These are phyloP conservation scores for Bruguiera parviflora DNA, from an alignment of 345 rosid genomes.

Conservation along the genomic window DNA sequence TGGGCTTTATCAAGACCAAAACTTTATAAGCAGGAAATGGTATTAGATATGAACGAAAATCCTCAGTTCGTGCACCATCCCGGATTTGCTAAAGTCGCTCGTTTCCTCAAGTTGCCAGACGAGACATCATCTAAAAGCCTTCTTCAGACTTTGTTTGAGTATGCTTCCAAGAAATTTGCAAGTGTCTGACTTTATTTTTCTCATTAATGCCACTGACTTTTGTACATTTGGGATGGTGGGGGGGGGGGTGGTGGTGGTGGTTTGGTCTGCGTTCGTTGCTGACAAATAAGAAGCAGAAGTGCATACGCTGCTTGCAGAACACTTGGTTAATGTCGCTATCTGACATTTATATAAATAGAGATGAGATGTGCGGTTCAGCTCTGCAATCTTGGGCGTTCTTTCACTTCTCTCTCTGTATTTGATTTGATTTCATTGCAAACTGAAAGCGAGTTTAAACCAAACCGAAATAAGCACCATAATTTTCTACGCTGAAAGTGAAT, in stretches of 20 bases:
- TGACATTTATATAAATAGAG: too few species aligned
- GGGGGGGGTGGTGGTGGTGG: not conserved
- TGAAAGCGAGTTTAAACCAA: too few species aligned
- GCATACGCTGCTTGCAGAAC: too few species aligned
- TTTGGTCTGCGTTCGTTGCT: not conserved
- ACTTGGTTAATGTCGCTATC: too few species aligned
- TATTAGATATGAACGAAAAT: conserved; percentile 30
- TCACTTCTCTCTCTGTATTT: too few species aligned
- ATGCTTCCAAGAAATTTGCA: conserved; percentile 57
- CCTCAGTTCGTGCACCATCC: conserved; percentile 37
- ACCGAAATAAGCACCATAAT: too few species aligned
- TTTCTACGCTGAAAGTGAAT: too few species aligned
- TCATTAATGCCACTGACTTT: not conserved
- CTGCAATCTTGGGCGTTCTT: too few species aligned
- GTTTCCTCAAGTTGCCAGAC: conserved; percentile 57
- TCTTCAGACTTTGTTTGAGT: conserved; percentile 57
- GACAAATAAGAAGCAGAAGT: too few species aligned
- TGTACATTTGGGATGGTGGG: not conserved
- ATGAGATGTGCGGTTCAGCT: too few species aligned
- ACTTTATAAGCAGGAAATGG: conserved; percentile 26
- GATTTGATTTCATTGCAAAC: too few species aligned
- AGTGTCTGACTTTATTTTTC: conserved; percentile 6
- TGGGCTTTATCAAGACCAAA: conserved; percentile 65
- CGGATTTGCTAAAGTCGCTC: conserved; percentile 63
- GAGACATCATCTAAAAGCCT: conserved; percentile 38